Base-by-base conservation (phyloP, 305 asterid genomes). In the Salvia sclarea region DNA sequence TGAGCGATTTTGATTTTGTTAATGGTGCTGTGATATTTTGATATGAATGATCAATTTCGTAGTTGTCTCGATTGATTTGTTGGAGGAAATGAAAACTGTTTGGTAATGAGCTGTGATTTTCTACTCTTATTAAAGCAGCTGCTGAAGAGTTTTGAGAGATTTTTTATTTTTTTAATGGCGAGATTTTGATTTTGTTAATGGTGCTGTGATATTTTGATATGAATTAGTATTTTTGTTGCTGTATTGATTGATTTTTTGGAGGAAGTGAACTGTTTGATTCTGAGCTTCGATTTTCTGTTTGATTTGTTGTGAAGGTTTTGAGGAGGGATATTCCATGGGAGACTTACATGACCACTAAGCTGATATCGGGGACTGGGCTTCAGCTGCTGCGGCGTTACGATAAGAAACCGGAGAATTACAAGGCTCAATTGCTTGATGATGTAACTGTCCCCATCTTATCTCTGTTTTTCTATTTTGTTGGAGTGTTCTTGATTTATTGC, bases 301-400 rank as follows among this genome's bases (percentile, higher is more conserved):
- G 60, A 20, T 50, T 47, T 28, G 67, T 50, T 76, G 45, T 75
- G 54, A 83, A 93, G 98, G 95, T 93, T 75, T 81, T 93, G 86
- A 73, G 81, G 79, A 84, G 95, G 81, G 96, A 93, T 81, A 93
- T 93, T 68, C 97, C 91, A 60, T 93, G 98, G 98, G 97, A 93
- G 76, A 87, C 95, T 31, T 90, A 93, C 83, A 82, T 87, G 89
- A 78, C 92, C 18, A 83, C 96, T 38, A 90, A 93, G 86, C 79
- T 90, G 90, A 90, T 93, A 66, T 70, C 91, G 3, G 96, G 92
- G 65, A 87, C 97, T 21, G 90, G 87, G 57, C 95, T 93, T 74
- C 96, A 93, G 88, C 87, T 90, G 74, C 76, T 93, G 77, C 79
- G 96, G 79, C 86, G 96, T 64, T 93, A 90, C 22, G 98, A 93